Evolutionary conservation across 176 grass and related monocot species (phyloP), one percentile per base, ranked within the genome.

Genomic region (Urochloa ruziziensis): DNA sequence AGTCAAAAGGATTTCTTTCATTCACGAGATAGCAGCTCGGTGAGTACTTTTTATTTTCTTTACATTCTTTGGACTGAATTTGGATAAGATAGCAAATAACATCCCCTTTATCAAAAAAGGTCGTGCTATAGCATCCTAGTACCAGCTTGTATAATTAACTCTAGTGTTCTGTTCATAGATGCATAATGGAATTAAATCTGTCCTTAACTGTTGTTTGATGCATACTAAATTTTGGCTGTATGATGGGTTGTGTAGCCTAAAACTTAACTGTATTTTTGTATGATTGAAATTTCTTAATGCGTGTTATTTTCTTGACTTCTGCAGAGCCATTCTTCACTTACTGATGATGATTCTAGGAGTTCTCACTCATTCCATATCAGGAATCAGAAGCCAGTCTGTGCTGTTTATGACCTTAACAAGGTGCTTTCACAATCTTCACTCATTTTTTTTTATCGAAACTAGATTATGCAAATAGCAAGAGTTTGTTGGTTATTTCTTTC

Each of bases 291-390:
- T 86, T 61, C 66, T 53, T 30, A 47, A 6, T 57, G 57, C 47
- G 53, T 64, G 9, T 84, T 63, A 85, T 48, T 10, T n/a, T 88
- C 67, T 5, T 58, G 27, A 77, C 8, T 77, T 73, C 77, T 57
- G 37, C 73, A 96, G 96, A 99, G 93, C 74, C 89, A 94, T 84
- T 96, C 96, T 92, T 99, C 93, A 77, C n/a, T 99, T 78, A 96
- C 96, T 79, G 96, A 99, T 90, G 93, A 96, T 70, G 93, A 99
- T 75, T 85, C 83, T 60, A 83, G 83, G 84, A 90, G 93, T 47
- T 65, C 62, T 76, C 71, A 64, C 69, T 89, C 81, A 36, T 87
- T 57, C 17, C 65, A 81, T 64, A 57, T 63, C 77, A 91, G 51
- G 73, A 76, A 46, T 71, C 80, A 96, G 73, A 99, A 85, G 69